Conservation (phyloP, 805 yeast species). For the Metschnikowia cubensis region DNA sequence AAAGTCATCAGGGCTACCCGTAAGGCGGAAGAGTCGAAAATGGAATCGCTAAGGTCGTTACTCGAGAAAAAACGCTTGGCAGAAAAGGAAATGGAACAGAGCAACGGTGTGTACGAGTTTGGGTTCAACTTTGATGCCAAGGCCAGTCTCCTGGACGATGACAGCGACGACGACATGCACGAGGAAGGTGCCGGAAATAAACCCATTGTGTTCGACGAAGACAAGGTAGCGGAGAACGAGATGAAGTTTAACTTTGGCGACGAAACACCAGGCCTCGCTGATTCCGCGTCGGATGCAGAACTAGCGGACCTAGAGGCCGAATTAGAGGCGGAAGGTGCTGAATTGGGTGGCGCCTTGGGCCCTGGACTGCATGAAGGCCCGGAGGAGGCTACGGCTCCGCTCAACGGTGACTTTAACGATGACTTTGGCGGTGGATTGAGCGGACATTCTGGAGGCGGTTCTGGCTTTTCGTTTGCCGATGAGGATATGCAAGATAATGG, state of each 20-base stretch:
- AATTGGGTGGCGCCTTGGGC: background rate
- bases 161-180: constrained; percentile 15
- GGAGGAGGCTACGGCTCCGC: background rate
- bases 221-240: background rate
- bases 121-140: constrained; percentile 31
- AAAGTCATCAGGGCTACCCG: constrained; percentile 32
- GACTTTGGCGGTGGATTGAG: no score
- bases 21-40: constrained; percentile 18
- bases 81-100: constrained; percentile 29
- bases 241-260: constrained; percentile 12
- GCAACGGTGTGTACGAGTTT: constrained; percentile 27
- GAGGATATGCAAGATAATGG: background rate
- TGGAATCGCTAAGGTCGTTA: constrained; percentile 15
- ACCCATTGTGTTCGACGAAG: constrained; percentile 7
- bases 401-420: background rate
- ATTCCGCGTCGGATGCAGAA: background rate
- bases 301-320: constrained; percentile 6
- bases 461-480: background rate
- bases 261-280: background rate
- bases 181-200: background rate
- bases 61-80: constrained; percentile 19
- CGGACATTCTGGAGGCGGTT: no score
- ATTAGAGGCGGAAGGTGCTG: background rate
- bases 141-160: constrained; percentile 16
- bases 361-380: background rate